Evolutionary conservation across 257 asterid species (phyloP).

Genomic region (Solanum lycopersicoides): DNA sequence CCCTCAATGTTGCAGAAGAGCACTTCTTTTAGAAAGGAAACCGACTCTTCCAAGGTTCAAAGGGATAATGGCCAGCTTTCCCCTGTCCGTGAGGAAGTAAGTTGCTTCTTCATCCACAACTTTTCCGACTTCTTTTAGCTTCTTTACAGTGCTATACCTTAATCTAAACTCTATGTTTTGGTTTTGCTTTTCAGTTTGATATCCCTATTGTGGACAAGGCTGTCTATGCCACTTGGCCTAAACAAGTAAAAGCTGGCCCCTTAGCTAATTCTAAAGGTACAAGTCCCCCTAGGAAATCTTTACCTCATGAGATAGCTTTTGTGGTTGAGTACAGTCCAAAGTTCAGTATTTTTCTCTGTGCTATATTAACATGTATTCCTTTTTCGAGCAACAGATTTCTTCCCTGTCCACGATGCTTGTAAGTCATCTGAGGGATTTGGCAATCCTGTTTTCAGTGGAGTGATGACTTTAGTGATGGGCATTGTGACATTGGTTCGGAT

Average conservation of each 20-base stretch:
- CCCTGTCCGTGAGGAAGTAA: slow-evolving; percentile 62
- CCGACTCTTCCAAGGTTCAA: slow-evolving; percentile 21
- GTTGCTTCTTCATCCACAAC: slow-evolving; percentile 4
- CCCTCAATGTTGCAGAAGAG: slow-evolving; percentile 16
- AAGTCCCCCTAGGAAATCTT: neutral
- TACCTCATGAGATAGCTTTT: neutral
- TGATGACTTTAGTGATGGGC: slow-evolving; percentile 78
- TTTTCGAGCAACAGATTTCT: slow-evolving; percentile 14
- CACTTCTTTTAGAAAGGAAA: slow-evolving; percentile 25
- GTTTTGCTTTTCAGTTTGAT: neutral
- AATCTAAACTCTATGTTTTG: neutral
- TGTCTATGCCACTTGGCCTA: slow-evolving; percentile 39
- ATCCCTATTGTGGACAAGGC: slow-evolving; percentile 42
- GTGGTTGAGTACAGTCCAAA: neutral
- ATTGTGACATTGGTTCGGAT: slow-evolving; percentile 73
- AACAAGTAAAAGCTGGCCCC: slow-evolving; percentile 15
- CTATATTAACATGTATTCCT: neutral
- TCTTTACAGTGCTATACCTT: neutral
- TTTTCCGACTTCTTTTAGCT: neutral
- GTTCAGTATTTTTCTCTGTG: neutral
- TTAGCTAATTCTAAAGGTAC: slow-evolving; percentile 43
- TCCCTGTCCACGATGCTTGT: slow-evolving; percentile 12
- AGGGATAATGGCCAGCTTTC: slow-evolving; percentile 30
- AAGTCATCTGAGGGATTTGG: slow-evolving; percentile 35
- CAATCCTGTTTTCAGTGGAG: slow-evolving; percentile 63